Evolutionary conservation across 192 early-diverging fungal genomes (phyloP).

Genomic region (Backusella australiensis): DNA sequence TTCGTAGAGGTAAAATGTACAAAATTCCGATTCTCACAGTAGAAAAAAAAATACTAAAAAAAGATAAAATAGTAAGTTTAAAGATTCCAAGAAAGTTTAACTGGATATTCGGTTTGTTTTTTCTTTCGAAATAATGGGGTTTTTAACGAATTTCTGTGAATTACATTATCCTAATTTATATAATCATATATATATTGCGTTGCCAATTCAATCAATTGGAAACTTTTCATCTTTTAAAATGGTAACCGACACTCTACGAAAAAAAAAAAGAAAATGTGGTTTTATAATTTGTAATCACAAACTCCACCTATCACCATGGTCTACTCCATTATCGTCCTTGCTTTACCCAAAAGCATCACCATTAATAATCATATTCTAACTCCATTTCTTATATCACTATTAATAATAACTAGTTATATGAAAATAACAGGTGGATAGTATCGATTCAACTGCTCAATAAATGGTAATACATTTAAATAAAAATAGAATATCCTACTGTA

Average conservation of each 20-base stretch:
- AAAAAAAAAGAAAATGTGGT: neutral
- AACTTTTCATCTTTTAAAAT: neutral
- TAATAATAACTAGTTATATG: neutral
- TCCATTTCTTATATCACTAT: neutral
- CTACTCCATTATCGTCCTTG: neutral
- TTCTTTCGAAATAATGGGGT: neutral
- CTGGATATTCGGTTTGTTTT: neutral
- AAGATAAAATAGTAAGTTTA: neutral
- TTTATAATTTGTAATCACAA: neutral
- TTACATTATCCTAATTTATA: too few relatives aligned
- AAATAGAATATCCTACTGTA: neutral
- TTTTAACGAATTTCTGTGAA: too few relatives aligned
- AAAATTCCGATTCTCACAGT: neutral
- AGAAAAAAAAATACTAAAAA: neutral
- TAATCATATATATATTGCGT: too few relatives aligned
- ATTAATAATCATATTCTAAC: neutral
- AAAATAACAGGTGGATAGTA: neutral
- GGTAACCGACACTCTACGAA: neutral
- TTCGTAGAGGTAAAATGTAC: neutral
- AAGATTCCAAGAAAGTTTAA: neutral
- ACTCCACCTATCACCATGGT: neutral
- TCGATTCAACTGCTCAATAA: neutral
- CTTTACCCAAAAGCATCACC: neutral
- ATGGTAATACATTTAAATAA: neutral
- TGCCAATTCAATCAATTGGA: neutral